A percentile compares a stretch with the other conserved stretches of the same genome.
Evolutionary conservation across 2,329 filamentous ascomycete genomes (phyloP).

Genomic region (Fusarium tricinctum): DNA sequence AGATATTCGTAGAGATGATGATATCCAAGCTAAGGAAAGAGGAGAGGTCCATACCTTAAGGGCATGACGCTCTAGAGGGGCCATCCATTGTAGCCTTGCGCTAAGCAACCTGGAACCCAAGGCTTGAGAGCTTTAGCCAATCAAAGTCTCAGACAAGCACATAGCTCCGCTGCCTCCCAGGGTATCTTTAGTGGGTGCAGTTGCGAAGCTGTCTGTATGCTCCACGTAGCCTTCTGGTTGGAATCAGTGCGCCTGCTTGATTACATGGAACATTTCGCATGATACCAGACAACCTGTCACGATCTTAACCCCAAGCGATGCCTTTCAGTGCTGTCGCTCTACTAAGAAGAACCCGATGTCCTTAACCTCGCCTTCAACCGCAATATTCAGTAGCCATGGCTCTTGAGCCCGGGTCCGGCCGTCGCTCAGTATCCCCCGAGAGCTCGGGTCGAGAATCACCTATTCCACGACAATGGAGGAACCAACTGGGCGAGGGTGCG

Average conservation of each 20-base stretch:
- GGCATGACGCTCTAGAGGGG: constrained; percentile 46
- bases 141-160: constrained; percentile 16
- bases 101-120: constrained; percentile 40
- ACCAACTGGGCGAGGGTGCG: constrained; percentile 82
- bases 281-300: constrained; percentile 13
- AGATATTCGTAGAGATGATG: constrained; percentile 18
- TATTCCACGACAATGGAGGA: constrained; percentile 80
- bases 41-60: constrained; percentile 23
- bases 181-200: constrained; percentile 33
- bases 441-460: constrained; percentile 87
- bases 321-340: constrained; percentile 28
- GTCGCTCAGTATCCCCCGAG: constrained; percentile 78
- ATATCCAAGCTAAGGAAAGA: constrained; percentile 21
- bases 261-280: constrained; percentile 29
- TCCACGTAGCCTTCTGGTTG: constrained; percentile 51
- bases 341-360: constrained; percentile 43
- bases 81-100: constrained; percentile 47
- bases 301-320: constrained; percentile 33
- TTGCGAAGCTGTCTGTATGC: constrained; percentile 31
- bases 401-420: constrained; percentile 70
- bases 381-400: constrained; percentile 65
- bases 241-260: constrained; percentile 40
- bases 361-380: constrained; percentile 31
- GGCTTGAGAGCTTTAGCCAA: constrained; percentile 41
- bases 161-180: constrained; percentile 28